phyloP scores from a whole-genome alignment of 805 yeast species.

The Lachancea quebecensis region DNA sequence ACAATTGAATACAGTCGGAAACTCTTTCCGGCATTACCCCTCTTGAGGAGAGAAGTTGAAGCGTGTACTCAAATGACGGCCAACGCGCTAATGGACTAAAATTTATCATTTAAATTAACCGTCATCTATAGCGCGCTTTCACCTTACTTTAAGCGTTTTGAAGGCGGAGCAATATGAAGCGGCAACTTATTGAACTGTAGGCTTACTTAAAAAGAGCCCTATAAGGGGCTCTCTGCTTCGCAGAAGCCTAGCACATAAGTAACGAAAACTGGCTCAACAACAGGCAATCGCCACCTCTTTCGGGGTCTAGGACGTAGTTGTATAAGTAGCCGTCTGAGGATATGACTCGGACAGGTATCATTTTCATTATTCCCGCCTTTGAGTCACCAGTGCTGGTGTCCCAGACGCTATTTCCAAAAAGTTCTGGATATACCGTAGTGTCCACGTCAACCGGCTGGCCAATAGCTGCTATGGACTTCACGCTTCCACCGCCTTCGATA shows the following conservation, averaged over 20 bases:
- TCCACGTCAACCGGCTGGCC: conserved; percentile 33
- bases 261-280: conserved; percentile 65
- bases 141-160: too few relatives aligned
- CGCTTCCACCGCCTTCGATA: conserved; percentile 17
- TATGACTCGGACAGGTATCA: conserved; percentile 51
- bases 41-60: too few relatives aligned
- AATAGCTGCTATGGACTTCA: conserved; percentile 22
- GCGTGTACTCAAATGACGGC: too few relatives aligned
- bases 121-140: too few relatives aligned
- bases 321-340: conserved; percentile 77
- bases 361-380: conserved; percentile 23
- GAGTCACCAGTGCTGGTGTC: conserved; percentile 2
- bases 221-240: background rate
- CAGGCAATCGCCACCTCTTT: conserved; percentile 89
- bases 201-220: too few relatives aligned
- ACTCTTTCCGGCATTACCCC: too few relatives aligned
- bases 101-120: too few relatives aligned
- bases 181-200: too few relatives aligned
- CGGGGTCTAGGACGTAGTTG: conserved; percentile 76
- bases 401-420: conserved; percentile 13
- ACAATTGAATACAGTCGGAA: too few relatives aligned
- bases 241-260: conserved; percentile 10
- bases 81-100: too few relatives aligned
- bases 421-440: conserved; percentile 26
- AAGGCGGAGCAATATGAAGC: too few relatives aligned